Conservation (phyloP, 306 rosid species). For the Coriaria nepalensis region DNA sequence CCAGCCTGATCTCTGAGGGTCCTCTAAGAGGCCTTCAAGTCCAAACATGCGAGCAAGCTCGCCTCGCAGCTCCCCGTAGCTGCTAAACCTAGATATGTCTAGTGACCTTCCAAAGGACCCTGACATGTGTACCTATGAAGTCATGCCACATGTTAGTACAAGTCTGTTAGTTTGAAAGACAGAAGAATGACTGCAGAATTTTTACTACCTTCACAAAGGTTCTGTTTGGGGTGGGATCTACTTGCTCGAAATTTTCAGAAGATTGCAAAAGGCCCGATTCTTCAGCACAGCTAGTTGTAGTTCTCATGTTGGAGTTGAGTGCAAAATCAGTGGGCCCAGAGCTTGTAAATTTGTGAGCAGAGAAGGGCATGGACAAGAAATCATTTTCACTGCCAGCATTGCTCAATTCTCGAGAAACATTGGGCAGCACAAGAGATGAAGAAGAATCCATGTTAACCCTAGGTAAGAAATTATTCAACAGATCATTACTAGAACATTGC, state of each 20-base stretch:
- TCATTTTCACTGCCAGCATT: constrained; percentile 33
- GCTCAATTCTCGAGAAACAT: constrained; percentile 49
- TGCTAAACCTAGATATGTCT: constrained; percentile 63
- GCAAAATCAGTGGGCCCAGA: constrained; percentile 40
- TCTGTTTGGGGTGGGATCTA: constrained; percentile 31
- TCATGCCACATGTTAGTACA: too few relatives aligned
- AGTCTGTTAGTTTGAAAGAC: too few relatives aligned
- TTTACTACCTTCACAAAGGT: constrained; percentile 70
- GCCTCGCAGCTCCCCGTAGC: constrained; percentile 56
- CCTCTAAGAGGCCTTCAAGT: constrained; percentile 66
- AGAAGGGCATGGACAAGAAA: constrained; percentile 38
- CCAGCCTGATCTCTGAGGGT: constrained; percentile 91
- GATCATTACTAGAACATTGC: constrained; percentile 51
- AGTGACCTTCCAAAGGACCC: constrained; percentile 73
- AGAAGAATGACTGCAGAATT: too few relatives aligned
- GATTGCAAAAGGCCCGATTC: constrained; percentile 61
- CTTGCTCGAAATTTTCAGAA: constrained; percentile 52
- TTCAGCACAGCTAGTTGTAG: constrained; percentile 44
- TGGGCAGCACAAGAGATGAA: constrained; percentile 60
- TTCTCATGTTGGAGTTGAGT: constrained; percentile 34
- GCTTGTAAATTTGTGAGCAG: constrained; percentile 48
- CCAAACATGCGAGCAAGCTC: constrained; percentile 71
- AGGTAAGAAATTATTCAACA: constrained; percentile 63
- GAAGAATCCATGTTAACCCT: constrained; percentile 80
- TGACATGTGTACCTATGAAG: constrained; percentile 50